A percentile compares a stretch with the other conserved stretches of the same genome.
Conservation (phyloP, 768 basidiomycete genomes). For the Suillus weaverae region DNA sequence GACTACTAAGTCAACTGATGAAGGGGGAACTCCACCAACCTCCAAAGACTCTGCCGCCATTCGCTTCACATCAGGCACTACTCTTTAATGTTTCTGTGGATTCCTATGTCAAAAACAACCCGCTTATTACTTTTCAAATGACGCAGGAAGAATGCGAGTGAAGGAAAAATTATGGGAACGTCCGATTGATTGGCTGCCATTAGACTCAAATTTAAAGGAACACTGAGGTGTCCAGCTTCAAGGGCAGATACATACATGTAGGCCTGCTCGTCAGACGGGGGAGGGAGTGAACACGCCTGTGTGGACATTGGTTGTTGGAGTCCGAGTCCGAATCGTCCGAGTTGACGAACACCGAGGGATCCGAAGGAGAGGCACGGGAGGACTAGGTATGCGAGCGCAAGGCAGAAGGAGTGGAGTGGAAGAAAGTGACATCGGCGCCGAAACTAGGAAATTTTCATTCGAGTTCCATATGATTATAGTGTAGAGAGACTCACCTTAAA, state of each 20-base stretch:
- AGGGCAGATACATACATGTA: constrained; percentile 57
- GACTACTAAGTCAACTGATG: constrained; percentile 43
- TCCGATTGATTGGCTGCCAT: constrained; percentile 37
- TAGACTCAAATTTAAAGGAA: constrained; percentile 39
- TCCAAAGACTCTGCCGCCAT: constrained; percentile 43
- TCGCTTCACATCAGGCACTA: constrained; percentile 25
- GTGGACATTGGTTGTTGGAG: too few relatives aligned
- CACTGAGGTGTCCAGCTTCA: constrained; percentile 46
- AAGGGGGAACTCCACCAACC: constrained; percentile 45
- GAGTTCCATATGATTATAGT: too few relatives aligned
- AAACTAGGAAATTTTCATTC: too few relatives aligned
- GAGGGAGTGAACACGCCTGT: constrained; percentile 33
- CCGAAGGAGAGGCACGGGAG: too few relatives aligned
- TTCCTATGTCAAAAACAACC: constrained; percentile 59
- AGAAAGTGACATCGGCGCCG: too few relatives aligned
- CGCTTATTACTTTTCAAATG: constrained; percentile 43
- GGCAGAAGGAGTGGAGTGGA: too few relatives aligned
- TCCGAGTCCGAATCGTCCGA: too few relatives aligned
- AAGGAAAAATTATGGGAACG: constrained; percentile 37
- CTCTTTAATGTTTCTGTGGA: constrained; percentile 46
- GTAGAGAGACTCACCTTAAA: too few relatives aligned
- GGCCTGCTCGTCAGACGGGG: constrained; percentile 43
- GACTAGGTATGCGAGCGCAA: too few relatives aligned
- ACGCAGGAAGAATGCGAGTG: constrained; percentile 51
- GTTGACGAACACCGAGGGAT: too few relatives aligned